phyloP scores from a whole-genome alignment of 2,329 filamentous ascomycete genomes.

The Botrytis deweyae region DNA sequence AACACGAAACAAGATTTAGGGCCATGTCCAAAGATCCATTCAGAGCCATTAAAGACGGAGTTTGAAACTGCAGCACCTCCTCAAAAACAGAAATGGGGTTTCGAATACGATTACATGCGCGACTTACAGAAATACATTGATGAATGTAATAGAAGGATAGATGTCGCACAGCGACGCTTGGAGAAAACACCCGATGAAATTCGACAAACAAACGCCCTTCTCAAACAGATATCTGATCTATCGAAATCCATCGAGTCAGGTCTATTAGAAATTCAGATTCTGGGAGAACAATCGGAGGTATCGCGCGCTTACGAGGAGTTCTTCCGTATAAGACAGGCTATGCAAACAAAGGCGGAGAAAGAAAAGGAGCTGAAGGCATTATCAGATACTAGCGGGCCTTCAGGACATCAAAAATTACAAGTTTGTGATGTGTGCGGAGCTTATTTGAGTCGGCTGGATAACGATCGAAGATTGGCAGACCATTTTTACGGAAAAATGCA shows the following conservation, averaged over 20 bases:
- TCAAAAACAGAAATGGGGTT: conserved; percentile 67
- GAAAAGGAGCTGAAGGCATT: conserved; percentile 88
- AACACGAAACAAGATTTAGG: conserved; percentile 99
- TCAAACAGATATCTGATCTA: conserved; percentile 84
- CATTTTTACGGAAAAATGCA: conserved; percentile 99
- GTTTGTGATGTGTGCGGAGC: conserved; percentile 98
- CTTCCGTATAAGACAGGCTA: conserved; percentile 78
- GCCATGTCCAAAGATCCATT: conserved; percentile 83
- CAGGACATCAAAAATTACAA: conserved; percentile 95
- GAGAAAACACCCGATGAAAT: conserved; percentile 99
- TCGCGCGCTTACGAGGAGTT: conserved; percentile 82
- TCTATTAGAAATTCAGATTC: conserved; percentile 79
- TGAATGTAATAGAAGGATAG: conserved; percentile 92
- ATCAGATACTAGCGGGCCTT: conserved; percentile 87
- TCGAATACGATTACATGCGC: conserved; percentile 95
- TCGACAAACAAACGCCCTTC: conserved; percentile 83
- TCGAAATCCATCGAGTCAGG: conserved; percentile 75
- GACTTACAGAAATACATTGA: conserved; percentile 97
- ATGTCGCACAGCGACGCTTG: conserved; percentile 80
- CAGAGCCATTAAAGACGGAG: conserved; percentile 82
- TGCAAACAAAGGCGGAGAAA: conserved; percentile 76
- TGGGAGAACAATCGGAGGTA: conserved; percentile 80
- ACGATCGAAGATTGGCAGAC: conserved; percentile 88
- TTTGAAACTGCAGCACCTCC: conserved; percentile 75
- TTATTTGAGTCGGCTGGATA: conserved; percentile 88